Conservation (phyloP, 2,329 filamentous ascomycete genomes). For the Thelonectria olida region DNA sequence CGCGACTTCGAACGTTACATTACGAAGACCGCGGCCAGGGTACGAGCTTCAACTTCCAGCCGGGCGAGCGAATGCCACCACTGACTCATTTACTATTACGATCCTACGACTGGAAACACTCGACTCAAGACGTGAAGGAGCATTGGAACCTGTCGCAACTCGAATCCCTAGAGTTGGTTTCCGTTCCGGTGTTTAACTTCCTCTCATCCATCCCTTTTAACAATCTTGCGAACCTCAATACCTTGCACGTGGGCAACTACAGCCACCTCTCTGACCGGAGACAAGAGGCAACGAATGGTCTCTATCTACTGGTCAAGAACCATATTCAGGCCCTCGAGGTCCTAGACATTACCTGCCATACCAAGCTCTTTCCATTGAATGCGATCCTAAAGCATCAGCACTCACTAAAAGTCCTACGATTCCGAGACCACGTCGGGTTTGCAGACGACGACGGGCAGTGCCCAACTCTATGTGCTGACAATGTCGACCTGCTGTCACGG, state of each 20-base stretch:
- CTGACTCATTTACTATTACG: slow-evolving; percentile 52
- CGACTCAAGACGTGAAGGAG: slow-evolving; percentile 44
- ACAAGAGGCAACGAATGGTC: slow-evolving; percentile 49
- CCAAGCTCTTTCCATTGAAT: slow-evolving; percentile 50
- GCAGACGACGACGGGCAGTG: slow-evolving; percentile 52
- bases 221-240: slow-evolving; percentile 48
- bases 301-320: slow-evolving; percentile 51
- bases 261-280: slow-evolving; percentile 50
- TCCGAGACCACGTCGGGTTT: slow-evolving; percentile 59
- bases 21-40: slow-evolving; percentile 57
- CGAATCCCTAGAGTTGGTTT: slow-evolving; percentile 50
- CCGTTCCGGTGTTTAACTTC: slow-evolving; percentile 56
- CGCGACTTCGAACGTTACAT: slow-evolving; percentile 49
- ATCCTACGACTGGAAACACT: slow-evolving; percentile 61
- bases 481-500: slow-evolving; percentile 46
- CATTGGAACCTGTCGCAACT: slow-evolving; percentile 60
- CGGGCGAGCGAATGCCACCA: slow-evolving; percentile 53
- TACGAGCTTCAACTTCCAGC: slow-evolving; percentile 52
- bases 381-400: slow-evolving; percentile 49
- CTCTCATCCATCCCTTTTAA: slow-evolving; percentile 51
- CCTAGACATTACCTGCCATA: slow-evolving; percentile 55
- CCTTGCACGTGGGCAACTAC: slow-evolving; percentile 55
- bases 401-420: slow-evolving; percentile 49
- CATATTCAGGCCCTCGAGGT: slow-evolving; percentile 48
- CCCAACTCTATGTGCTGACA: slow-evolving; percentile 50